Percentiles rank a stretch among this genome's conserved stretches.
Evolutionary conservation across 2,329 filamentous ascomycete genomes (phyloP).

Genomic region (Cryphonectria nitschkei): DNA sequence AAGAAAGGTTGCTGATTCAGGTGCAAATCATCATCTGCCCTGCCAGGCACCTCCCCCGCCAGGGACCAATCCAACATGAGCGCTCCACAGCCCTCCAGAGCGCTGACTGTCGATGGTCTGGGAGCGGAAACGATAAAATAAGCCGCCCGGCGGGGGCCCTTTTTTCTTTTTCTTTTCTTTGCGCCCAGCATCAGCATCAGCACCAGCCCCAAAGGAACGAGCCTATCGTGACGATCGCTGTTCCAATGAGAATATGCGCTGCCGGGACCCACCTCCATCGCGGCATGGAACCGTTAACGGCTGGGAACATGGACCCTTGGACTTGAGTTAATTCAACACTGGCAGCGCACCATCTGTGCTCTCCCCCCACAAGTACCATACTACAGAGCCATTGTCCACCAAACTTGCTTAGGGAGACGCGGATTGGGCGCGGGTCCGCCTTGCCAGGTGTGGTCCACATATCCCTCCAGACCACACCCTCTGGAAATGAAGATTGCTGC

Average conservation of each 20-base stretch:
- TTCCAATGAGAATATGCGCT: slow-evolving; percentile 2
- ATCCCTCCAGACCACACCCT: slow-evolving; percentile 7
- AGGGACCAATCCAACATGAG: slow-evolving; percentile 9
- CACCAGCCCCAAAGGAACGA: slow-evolving; percentile 11
- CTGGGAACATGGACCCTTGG: neutral
- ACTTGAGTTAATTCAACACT: neutral
- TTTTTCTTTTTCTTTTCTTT: neutral
- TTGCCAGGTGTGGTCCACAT: neutral
- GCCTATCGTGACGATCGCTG: neutral
- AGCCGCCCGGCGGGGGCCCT: neutral
- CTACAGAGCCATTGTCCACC: neutral
- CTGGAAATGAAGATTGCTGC: slow-evolving; percentile 22
- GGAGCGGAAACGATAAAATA: neutral
- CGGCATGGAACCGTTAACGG: neutral
- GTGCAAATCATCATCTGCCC: slow-evolving; percentile 18
- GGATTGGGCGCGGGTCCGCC: slow-evolving; percentile 1
- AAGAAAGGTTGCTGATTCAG: neutral
- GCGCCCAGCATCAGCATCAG: slow-evolving; percentile 9
- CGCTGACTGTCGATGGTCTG: neutral
- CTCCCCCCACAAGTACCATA: neutral
- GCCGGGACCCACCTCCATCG: neutral
- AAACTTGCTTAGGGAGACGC: neutral
- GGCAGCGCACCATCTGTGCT: neutral
- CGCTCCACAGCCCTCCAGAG: neutral
- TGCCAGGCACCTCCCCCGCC: neutral